Evolutionary conservation across 2,329 filamentous ascomycete species (phyloP).

Genomic region (Talaromyces marneffei): DNA sequence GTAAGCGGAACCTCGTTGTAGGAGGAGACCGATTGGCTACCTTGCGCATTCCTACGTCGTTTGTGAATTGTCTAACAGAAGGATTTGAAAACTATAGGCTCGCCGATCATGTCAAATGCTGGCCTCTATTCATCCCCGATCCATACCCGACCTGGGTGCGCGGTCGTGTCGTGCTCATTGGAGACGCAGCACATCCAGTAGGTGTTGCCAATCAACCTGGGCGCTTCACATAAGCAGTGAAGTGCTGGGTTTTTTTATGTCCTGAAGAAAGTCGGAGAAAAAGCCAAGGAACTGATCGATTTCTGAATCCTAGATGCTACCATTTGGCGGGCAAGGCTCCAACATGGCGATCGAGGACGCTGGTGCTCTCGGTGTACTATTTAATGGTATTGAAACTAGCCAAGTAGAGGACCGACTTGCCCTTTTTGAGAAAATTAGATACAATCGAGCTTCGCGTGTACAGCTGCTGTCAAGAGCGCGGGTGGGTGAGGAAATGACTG

Average conservation of each 20-base stretch:
- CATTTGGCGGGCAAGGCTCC: conserved; percentile 27
- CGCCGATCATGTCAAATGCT: conserved; percentile 16
- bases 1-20: too few species aligned
- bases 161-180: conserved; percentile 25
- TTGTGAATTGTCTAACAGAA: too few species aligned
- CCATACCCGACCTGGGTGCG: conserved; percentile 23
- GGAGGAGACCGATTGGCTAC: too few species aligned
- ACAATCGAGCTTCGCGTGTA: not conserved
- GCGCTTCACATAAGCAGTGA: too few species aligned
- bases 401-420: not conserved
- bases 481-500: not conserved
- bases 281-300: not conserved
- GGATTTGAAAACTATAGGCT: too few species aligned
- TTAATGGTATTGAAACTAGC: not conserved
- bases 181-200: conserved; percentile 31
- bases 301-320: conserved; percentile 22
- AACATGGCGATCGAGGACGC: conserved; percentile 32
- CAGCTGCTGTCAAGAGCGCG: not conserved
- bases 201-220: not conserved
- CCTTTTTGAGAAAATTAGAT: not conserved
- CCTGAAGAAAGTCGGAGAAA: too few species aligned
- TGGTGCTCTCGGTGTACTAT: conserved; percentile 21
- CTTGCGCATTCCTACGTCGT: too few species aligned
- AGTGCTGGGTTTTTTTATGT: too few species aligned
- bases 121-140: conserved; percentile 24